A percentile compares a stretch with the other conserved stretches of the same genome.
Evolutionary conservation across 768 basidiomycete genomes (phyloP).

Genomic region (Atractiella rhizophila): DNA sequence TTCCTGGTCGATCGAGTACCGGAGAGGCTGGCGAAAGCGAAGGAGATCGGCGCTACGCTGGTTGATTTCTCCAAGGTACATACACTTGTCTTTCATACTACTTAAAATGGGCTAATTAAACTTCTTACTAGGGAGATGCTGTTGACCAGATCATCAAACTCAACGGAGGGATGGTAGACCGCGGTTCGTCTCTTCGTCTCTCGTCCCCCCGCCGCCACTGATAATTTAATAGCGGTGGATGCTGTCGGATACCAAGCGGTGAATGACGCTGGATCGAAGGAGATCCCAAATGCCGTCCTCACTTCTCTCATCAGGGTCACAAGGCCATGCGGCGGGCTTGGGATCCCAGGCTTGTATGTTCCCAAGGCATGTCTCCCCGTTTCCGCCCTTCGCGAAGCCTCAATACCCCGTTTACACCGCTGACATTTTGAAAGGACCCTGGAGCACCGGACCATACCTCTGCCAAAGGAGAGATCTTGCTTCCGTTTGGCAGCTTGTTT

Average conservation of each 20-base stretch:
- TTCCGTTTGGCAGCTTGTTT: constrained; percentile 32
- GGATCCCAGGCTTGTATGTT: constrained; percentile 30
- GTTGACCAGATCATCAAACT: constrained; percentile 8
- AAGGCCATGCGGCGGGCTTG: constrained; percentile 33
- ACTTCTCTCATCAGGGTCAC: constrained; percentile 31
- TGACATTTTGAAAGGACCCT: background rate
- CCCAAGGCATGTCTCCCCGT: too few species aligned
- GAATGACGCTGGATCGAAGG: constrained; percentile 31
- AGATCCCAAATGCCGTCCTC: constrained; percentile 32
- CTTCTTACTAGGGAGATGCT: constrained; percentile 10
- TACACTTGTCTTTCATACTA: constrained; percentile 5
- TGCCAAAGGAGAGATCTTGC: constrained; percentile 29
- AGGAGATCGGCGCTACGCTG: constrained; percentile 30
- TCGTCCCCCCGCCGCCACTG: background rate
- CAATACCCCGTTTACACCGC: constrained; percentile 28
- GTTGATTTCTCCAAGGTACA: constrained; percentile 24
- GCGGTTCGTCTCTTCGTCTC: background rate
- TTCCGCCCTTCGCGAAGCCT: too few species aligned
- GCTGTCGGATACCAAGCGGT: constrained; percentile 36
- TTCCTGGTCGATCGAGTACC: constrained; percentile 35
- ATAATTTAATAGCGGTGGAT: too few species aligned
- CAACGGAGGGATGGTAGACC: constrained; percentile 7
- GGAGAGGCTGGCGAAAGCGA: constrained; percentile 31
- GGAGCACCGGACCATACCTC: background rate
- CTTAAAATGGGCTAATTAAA: too few species aligned